Conservation (phyloP, 2,329 filamentous ascomycete species). For the Paradendryphiella salina region DNA sequence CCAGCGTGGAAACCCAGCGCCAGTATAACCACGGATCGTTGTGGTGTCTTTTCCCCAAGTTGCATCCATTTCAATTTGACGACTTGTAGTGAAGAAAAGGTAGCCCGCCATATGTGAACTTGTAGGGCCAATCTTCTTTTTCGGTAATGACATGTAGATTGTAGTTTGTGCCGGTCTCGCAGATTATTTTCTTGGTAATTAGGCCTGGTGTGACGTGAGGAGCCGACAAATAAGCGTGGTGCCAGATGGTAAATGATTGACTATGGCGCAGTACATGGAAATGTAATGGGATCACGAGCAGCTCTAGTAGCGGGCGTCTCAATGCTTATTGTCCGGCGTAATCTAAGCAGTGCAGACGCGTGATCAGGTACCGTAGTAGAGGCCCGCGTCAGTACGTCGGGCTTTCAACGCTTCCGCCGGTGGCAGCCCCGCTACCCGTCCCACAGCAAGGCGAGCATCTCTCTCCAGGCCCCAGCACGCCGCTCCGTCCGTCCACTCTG, state of each 20-base stretch:
- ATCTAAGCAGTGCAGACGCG: constrained; percentile 20
- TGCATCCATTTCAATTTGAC: too few relatives aligned
- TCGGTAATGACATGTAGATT: neutral
- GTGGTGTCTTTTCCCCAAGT: neutral
- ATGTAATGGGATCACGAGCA: constrained; percentile 4
- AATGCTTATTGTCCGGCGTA: constrained; percentile 12
- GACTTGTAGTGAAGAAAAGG: neutral
- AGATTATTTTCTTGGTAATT: neutral
- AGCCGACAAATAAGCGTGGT: neutral
- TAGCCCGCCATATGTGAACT: neutral
- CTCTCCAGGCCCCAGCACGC: constrained; percentile 13
- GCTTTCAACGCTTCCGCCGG: constrained; percentile 15
- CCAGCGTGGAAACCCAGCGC: neutral
- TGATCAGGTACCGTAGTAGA: constrained; percentile 17
- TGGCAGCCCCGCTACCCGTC: constrained; percentile 25
- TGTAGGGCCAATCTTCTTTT: too few relatives aligned
- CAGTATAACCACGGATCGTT: neutral
- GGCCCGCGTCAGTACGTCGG: constrained; percentile 9
- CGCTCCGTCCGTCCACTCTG: constrained; percentile 18
- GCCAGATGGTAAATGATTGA: neutral
- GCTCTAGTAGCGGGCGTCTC: neutral
- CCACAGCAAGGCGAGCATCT: constrained; percentile 12
- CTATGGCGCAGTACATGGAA: neutral
- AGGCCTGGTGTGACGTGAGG: too few relatives aligned
- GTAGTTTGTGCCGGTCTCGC: neutral